phyloP scores from a whole-genome alignment of 306 rosid species.

The Vigna nakashimae region DNA sequence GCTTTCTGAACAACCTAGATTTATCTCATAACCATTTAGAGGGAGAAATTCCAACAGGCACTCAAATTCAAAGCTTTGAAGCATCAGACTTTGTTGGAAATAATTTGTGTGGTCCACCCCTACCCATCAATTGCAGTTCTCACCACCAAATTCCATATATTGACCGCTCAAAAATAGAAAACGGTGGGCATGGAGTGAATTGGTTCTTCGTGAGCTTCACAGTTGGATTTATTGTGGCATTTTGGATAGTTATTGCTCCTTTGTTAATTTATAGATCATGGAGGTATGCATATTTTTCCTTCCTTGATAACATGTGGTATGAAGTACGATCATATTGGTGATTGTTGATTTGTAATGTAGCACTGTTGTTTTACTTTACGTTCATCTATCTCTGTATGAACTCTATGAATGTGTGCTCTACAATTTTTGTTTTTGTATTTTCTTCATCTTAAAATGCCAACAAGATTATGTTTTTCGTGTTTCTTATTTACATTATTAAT shows the following conservation, averaged over 20 bases:
- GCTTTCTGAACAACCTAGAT: conserved; percentile 32
- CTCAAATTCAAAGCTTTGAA: conserved; percentile 44
- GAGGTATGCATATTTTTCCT: conserved; percentile 14
- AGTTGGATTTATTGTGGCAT: conserved; percentile 39
- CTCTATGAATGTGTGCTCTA: too few relatives aligned
- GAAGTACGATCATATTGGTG: too few relatives aligned
- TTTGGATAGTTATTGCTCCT: conserved; percentile 34
- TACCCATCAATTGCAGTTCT: not conserved
- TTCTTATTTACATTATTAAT: too few relatives aligned
- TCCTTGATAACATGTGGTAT: not conserved
- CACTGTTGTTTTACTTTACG: too few relatives aligned
- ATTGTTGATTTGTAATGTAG: too few relatives aligned
- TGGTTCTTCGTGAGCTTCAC: conserved; percentile 25
- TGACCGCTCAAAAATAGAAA: not conserved
- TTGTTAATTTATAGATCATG: conserved; percentile 18
- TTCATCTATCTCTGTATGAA: too few relatives aligned
- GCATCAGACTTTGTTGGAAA: conserved; percentile 42
- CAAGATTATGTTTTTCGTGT: too few relatives aligned
- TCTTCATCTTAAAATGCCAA: too few relatives aligned
- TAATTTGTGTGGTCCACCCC: conserved; percentile 36
- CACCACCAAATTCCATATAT: not conserved
- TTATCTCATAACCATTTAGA: conserved; percentile 45
- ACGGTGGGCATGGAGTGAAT: not conserved
- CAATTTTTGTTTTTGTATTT: too few relatives aligned
- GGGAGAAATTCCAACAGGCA: conserved; percentile 43